Conservation (phyloP, 352 stramenopile genomes). For the Globisporangium heterothallicum region DNA sequence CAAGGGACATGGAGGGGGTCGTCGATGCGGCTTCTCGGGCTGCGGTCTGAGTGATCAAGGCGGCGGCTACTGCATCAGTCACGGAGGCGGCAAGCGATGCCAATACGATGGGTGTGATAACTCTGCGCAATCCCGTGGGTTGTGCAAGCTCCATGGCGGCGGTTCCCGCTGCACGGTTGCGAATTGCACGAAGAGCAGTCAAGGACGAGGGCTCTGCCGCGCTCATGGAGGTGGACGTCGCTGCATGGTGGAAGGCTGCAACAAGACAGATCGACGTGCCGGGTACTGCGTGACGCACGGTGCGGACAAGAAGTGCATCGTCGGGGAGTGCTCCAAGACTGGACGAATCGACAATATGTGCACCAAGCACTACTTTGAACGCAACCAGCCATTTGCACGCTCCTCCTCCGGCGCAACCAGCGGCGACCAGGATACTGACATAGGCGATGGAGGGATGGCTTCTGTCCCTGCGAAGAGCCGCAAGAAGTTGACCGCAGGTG, state of each 20-base stretch:
- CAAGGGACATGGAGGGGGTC: slow-evolving; percentile 72
- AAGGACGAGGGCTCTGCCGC: slow-evolving; percentile 76
- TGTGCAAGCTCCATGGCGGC: slow-evolving; percentile 80
- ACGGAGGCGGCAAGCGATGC: slow-evolving; percentile 80
- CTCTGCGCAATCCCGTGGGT: slow-evolving; percentile 70
- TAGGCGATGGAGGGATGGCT: background rate
- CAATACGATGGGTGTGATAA: slow-evolving; percentile 72
- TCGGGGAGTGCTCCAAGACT: slow-evolving; percentile 78
- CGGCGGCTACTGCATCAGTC: slow-evolving; percentile 77
- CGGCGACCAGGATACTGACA: background rate
- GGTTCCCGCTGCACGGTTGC: slow-evolving; percentile 72
- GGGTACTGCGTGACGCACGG: slow-evolving; percentile 80
- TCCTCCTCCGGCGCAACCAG: background rate
- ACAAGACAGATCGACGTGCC: slow-evolving; percentile 75
- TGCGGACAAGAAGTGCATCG: slow-evolving; percentile 76
- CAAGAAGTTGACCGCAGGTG: background rate
- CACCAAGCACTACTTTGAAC: slow-evolving; percentile 83
- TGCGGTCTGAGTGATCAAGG: slow-evolving; percentile 76
- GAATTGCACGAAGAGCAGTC: slow-evolving; percentile 84
- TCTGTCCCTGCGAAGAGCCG: background rate
- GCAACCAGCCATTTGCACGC: slow-evolving; percentile 34
- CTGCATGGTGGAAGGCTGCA: slow-evolving; percentile 82
- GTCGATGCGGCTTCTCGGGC: slow-evolving; percentile 59
- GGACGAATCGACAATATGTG: slow-evolving; percentile 79
- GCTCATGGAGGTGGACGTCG: slow-evolving; percentile 77